Evolutionary conservation across 2,329 filamentous ascomycete genomes (phyloP).

Genomic region (Talaromyces sp.): DNA sequence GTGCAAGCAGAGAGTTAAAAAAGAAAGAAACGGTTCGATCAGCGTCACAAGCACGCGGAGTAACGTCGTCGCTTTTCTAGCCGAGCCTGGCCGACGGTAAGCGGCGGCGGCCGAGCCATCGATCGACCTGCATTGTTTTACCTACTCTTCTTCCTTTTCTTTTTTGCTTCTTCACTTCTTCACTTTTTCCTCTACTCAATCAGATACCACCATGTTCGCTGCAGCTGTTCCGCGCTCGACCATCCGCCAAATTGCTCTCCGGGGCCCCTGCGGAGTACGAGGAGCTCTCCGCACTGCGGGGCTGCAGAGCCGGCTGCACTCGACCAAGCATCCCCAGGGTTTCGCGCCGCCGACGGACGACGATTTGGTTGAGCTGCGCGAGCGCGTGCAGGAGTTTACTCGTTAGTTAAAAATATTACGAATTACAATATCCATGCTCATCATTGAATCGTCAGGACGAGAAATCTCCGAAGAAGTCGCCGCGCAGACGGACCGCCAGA

Average conservation of each 20-base stretch:
- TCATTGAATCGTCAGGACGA: conserved; percentile 47
- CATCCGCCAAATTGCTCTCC: conserved; percentile 11
- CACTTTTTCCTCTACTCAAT: conserved; percentile 16
- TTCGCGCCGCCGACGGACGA: conserved; percentile 63
- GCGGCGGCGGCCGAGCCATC: neutral
- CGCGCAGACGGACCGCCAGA: conserved; percentile 72
- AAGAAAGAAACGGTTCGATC: neutral
- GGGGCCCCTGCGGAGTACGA: conserved; percentile 2
- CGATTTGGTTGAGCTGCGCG: conserved; percentile 75
- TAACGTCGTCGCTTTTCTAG: conserved; percentile 24
- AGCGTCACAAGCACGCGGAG: conserved; percentile 6
- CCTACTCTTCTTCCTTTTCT: neutral
- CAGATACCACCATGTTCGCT: conserved; percentile 12
- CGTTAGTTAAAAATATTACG: too few species aligned
- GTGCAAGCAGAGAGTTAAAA: neutral
- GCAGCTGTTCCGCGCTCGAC: conserved; percentile 6
- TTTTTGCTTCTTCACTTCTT: neutral
- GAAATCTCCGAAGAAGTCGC: conserved; percentile 84
- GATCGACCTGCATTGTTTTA: neutral
- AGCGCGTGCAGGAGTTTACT: conserved; percentile 82
- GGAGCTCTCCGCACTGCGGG: conserved; percentile 4
- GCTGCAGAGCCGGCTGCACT: conserved; percentile 5
- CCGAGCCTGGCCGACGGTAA: neutral
- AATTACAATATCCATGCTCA: too few species aligned
- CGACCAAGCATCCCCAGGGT: conserved; percentile 57